These are phyloP conservation scores for Fomitopsis schrenkii DNA, from an alignment of 1,284 basidiomycete genomes.

Conservation along the genomic window DNA sequence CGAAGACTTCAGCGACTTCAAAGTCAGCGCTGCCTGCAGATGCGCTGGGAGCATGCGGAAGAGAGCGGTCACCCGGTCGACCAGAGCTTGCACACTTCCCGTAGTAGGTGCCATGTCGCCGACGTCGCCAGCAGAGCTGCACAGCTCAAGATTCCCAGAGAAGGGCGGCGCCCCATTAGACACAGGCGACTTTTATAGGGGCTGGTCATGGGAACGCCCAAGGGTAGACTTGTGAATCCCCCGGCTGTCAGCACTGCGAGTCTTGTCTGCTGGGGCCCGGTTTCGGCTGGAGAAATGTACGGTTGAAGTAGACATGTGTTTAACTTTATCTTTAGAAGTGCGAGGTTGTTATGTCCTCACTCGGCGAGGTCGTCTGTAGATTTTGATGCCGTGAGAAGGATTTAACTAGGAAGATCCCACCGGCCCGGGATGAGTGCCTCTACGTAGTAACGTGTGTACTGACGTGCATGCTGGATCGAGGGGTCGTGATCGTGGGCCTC, in stretches of 20 bases:
- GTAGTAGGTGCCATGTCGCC: background rate
- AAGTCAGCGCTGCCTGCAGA: background rate
- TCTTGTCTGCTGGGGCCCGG: background rate
- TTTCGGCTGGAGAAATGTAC: too few species aligned
- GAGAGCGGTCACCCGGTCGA: background rate
- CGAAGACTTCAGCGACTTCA: background rate
- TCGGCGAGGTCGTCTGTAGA: too few species aligned
- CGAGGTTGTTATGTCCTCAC: too few species aligned
- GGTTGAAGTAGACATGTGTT: background rate
- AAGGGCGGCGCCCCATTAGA: background rate
- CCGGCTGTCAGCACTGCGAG: background rate
- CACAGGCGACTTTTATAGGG: background rate
- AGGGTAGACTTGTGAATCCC: background rate
- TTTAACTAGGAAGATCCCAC: too few species aligned
- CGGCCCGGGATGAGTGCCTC: too few species aligned
- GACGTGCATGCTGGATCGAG: too few species aligned
- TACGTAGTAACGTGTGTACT: too few species aligned
- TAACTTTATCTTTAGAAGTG: too few species aligned
- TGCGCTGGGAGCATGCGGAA: background rate
- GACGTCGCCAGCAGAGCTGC: too few species aligned
- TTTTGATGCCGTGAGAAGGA: too few species aligned
- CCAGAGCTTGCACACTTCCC: background rate
- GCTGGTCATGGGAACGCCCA: background rate
- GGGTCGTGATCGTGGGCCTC: too few species aligned
- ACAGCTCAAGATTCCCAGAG: too few species aligned